Base-by-base conservation (phyloP, 441 rosid genomes). In the Gossypium davidsonii region DNA sequence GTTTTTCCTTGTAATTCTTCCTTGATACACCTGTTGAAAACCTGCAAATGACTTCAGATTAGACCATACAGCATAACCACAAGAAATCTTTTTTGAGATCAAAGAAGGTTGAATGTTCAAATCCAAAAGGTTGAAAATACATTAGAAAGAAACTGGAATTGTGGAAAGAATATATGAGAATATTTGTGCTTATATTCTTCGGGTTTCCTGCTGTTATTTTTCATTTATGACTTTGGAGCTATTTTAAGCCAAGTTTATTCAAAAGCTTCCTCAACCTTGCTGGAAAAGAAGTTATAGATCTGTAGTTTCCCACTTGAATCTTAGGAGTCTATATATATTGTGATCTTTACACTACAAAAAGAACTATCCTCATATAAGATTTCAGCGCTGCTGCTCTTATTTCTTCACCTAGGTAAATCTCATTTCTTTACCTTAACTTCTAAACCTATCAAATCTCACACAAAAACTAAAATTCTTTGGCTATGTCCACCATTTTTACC, bases 21-120 rank as follows among this genome's bases (percentile, higher is more conserved):
- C 84, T 87, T 96, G 82, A 96, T 88, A 77, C 99, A 96, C 72
- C 75, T 87, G 81, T 85, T 84, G 73, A 96, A 96, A 75, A 93
- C 98, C 99, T 96, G 88, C 62, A 78, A 82, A 62, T 17, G 61
- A 66, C 62, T 61, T 69, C 74, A 63, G 62, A 64, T 75, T 64
- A 80, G 82, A 69, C 69, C 59, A 51, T 63, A 12, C 63, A 15
- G 71, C 23, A 42, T 61, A 23, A 31, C 9, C 61, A 23, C 77
- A 65, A 25, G 17, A 72, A 23, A 31, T 51, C 15, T 14, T 11
- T 12, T 9, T 67, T 25, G 71, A 9, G 10, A 51, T 8, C 0
- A 28, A 28, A 31, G 6, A 46, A 49, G 2, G 44, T 7, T 26
- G 44, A 26, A 49, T 26, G 71, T n/a, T 49, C 25, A 49, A 21